Evolutionary conservation across 208 protist genomes (phyloP), one percentile per base, ranked within the genome.

Genomic region (Leishmania braziliensis): DNA sequence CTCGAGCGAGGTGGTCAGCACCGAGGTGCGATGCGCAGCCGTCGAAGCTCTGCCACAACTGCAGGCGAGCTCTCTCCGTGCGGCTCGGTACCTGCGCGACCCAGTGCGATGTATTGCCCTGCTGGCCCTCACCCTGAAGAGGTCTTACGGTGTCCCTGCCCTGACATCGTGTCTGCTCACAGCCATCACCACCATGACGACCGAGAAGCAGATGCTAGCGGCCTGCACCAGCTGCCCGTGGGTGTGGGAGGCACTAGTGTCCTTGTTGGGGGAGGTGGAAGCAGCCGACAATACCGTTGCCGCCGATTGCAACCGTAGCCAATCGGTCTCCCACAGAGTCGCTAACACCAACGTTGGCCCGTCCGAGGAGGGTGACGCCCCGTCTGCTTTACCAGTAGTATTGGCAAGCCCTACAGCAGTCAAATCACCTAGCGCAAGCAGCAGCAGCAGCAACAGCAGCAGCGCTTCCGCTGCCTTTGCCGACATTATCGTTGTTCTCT

Each of bases 71-170:
- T 95, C 89, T 0, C 84, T 84, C 43, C 79, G 83, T n/a, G 93
- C 90, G 8, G 86, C 90, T 9, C 71, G 75, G 29, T 93, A 89
- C 50, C 74, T 96, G 70, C 85, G 90, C 14, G 91, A 95, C 78
- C 78, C 78, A 12, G 70, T 86, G 18, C 86, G 88, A 63, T 88
- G 85, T 68, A 54, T 95, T 3, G 87, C 91, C 6, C 73, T 90
- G 46, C 75, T 90, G 43, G 80, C 79, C 8, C 48, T 70, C 62
- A 84, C 84, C 20, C 71, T 90, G 75, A 71, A 83, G 76, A 75
- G 72, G n/a, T 54, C 73, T 20, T 60, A 39, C 29, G 62, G 70
- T 10, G 78, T 84, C 16, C 81, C 86, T 18, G 77, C 83, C 33
- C 79, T 91, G 56, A 76, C 86, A 5, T 82, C 83, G 23, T 79